Conservation (phyloP, 2,329 filamentous ascomycete species). For the Aspergillus novoparasiticus region DNA sequence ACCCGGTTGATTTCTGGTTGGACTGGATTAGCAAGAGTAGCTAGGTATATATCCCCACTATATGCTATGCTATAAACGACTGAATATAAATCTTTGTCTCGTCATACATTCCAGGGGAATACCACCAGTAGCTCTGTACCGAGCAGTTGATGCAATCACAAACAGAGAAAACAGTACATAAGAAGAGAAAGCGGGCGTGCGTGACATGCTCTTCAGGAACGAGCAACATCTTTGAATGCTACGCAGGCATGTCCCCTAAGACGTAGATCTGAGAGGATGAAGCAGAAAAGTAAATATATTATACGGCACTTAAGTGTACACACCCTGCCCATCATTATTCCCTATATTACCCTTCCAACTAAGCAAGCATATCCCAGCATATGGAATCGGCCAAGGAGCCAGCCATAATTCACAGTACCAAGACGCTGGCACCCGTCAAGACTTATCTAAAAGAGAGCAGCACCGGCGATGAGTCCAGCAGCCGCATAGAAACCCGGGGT, state of each 20-base stretch:
- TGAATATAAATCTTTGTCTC: background rate
- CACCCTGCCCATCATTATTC: background rate
- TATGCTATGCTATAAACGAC: background rate
- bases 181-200: background rate
- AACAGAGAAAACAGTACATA: background rate
- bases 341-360: background rate
- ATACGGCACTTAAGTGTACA: background rate
- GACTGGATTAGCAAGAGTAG: background rate
- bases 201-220: background rate
- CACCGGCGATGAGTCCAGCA: conserved; percentile 8
- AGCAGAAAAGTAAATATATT: background rate
- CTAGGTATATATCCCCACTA: background rate
- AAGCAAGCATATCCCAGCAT: background rate
- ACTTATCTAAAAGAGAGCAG: conserved; percentile 1
- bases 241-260: background rate
- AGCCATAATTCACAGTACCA: background rate
- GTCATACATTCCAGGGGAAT: background rate
- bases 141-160: background rate
- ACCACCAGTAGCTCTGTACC: background rate
- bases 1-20: background rate
- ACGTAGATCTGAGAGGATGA: background rate
- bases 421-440: background rate
- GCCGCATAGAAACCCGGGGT: conserved; percentile 4
- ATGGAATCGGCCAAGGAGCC: background rate
- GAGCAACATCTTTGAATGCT: background rate